phyloP scores from a whole-genome alignment of 78 protist genomes.

The Mastigamoeba balamuthi region DNA sequence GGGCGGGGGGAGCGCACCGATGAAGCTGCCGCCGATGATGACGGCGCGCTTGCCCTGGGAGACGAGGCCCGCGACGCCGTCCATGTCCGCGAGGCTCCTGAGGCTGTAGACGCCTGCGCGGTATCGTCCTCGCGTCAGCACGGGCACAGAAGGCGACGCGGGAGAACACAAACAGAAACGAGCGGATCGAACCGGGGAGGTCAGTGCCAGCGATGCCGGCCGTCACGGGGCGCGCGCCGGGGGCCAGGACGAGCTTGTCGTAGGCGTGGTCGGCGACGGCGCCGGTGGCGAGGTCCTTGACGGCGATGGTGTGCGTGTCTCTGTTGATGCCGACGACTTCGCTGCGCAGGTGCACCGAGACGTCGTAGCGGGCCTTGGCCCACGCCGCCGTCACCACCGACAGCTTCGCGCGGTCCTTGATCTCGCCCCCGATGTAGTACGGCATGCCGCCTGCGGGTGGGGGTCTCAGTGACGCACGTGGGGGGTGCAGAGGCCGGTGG shows the following conservation, averaged over 20 bases:
- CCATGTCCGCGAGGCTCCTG: neutral
- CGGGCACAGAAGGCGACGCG: too few relatives aligned
- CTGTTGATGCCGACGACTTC: slow-evolving; percentile 10
- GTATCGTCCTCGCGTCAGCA: too few relatives aligned
- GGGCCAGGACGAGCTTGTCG: slow-evolving; percentile 23
- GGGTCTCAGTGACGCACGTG: too few relatives aligned
- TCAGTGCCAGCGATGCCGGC: slow-evolving; percentile 13
- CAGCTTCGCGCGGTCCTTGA: neutral
- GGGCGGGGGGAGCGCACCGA: too few relatives aligned
- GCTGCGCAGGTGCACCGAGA: neutral
- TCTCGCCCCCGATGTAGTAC: slow-evolving; percentile 17
- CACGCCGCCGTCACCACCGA: neutral
- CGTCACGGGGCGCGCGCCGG: slow-evolving; percentile 16
- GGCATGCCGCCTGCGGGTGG: too few relatives aligned
- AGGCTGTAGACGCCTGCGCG: too few relatives aligned
- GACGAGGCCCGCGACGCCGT: too few relatives aligned
- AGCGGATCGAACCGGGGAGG: too few relatives aligned
- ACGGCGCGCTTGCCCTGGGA: too few relatives aligned
- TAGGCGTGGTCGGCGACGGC: neutral
- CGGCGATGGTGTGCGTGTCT: neutral
- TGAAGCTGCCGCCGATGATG: too few relatives aligned
- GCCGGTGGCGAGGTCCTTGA: neutral
- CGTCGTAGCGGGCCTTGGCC: neutral
- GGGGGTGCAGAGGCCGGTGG: too few relatives aligned
- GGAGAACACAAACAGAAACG: too few relatives aligned